A percentile compares a stretch with the other conserved stretches of the same genome.
Evolutionary conservation across 768 basidiomycete species (phyloP).

Genomic region (Pleurotus tuber-regium): DNA sequence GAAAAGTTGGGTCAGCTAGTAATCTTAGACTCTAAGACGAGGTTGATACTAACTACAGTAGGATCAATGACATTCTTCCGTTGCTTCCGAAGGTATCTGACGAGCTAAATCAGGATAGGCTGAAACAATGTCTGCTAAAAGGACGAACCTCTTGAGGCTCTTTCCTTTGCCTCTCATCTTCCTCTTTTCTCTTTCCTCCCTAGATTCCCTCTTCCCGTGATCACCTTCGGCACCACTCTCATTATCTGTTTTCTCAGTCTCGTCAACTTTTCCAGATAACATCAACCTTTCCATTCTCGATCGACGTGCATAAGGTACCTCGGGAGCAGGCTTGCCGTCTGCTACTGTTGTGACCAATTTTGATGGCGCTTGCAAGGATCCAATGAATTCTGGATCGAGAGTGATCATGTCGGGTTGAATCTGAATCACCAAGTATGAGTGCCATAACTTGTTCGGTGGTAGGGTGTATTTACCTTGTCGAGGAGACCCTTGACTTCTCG

Average conservation of each 20-base stretch:
- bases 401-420: constrained; percentile 93
- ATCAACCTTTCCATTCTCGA: constrained; percentile 76
- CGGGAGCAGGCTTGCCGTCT: constrained; percentile 37
- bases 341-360: constrained; percentile 52
- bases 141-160: constrained; percentile 68
- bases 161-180: constrained; percentile 79
- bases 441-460: neutral
- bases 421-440: constrained; percentile 32
- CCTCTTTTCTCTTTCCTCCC: constrained; percentile 73
- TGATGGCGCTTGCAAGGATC: constrained; percentile 59
- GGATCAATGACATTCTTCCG: constrained; percentile 95
- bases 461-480: constrained; percentile 63
- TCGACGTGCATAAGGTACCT: constrained; percentile 66
- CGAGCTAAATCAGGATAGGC: too few species aligned
- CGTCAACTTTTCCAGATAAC: constrained; percentile 73
- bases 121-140: neutral
- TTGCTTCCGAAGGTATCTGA: constrained; percentile 78
- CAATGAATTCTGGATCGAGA: constrained; percentile 75
- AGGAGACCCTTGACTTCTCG: constrained; percentile 87
- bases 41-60: constrained; percentile 45
- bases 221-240: constrained; percentile 40
- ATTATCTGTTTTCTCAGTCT: constrained; percentile 47
- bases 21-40: neutral
- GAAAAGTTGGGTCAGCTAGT: neutral
- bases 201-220: constrained; percentile 26